A percentile compares a stretch with the other conserved stretches of the same genome.
phyloP scores from a whole-genome alignment of 768 basidiomycete genomes.

The Russula lepida region DNA sequence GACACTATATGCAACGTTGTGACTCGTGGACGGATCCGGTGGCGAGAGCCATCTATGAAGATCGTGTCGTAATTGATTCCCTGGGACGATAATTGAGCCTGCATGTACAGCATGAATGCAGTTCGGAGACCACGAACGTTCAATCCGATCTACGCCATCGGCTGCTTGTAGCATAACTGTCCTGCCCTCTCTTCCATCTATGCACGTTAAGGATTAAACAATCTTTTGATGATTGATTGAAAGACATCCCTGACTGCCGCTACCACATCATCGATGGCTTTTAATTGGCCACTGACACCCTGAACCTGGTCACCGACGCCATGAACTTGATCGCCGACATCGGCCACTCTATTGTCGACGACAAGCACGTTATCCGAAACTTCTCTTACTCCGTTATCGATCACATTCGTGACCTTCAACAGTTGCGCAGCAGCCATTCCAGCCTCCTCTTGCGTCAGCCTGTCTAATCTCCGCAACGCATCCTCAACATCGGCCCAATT shows the following conservation, averaged over 20 bases:
- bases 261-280: too few species aligned
- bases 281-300: too few species aligned
- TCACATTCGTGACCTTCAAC: neutral
- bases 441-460: neutral
- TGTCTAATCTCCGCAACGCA: neutral
- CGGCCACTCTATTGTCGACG: neutral
- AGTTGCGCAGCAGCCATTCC: neutral
- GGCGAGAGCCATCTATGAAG: conserved; percentile 2
- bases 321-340: neutral
- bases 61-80: neutral
- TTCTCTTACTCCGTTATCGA: neutral
- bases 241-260: too few species aligned
- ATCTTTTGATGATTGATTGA: too few species aligned
- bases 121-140: neutral
- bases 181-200: too few species aligned
- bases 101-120: neutral
- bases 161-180: neutral
- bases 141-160: neutral
- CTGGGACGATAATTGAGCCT: neutral
- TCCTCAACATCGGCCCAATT: neutral
- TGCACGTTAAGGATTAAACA: too few species aligned
- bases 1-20: neutral
- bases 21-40: neutral
- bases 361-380: neutral
- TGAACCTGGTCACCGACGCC: neutral